Conservation (phyloP, 805 yeast genomes). For the Blastobotrys attinorum region DNA sequence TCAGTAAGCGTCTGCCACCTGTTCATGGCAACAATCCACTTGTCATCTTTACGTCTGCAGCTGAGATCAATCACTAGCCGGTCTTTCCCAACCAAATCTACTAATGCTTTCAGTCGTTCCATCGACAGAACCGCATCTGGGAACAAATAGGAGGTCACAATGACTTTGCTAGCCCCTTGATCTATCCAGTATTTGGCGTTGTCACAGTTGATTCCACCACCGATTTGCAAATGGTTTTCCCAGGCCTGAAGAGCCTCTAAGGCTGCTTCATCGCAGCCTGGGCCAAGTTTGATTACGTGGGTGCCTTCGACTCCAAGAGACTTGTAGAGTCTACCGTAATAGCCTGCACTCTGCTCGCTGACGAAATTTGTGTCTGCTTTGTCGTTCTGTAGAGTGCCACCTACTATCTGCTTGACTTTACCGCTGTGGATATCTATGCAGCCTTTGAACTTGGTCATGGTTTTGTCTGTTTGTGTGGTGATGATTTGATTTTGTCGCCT, state of each 20-base stretch:
- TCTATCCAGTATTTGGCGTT: conserved; percentile 79
- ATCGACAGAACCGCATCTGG: conserved; percentile 49
- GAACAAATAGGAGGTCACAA: conserved; percentile 87
- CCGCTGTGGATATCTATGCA: conserved; percentile 96
- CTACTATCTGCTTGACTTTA: conserved; percentile 93
- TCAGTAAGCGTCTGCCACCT: conserved; percentile 91
- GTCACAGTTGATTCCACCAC: conserved; percentile 78
- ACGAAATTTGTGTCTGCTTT: conserved; percentile 66
- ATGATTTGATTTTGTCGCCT: no score
- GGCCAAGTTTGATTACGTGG: conserved; percentile 90
- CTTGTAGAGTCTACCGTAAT: conserved; percentile 65
- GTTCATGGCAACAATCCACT: conserved; percentile 96
- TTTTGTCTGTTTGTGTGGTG: background rate
- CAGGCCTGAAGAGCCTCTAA: conserved; percentile 62
- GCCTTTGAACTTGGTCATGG: conserved; percentile 83
- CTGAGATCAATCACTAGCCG: conserved; percentile 82
- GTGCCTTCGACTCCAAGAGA: conserved; percentile 58
- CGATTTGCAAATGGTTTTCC: conserved; percentile 73
- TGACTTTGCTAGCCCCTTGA: conserved; percentile 74
- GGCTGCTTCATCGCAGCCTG: conserved; percentile 78
- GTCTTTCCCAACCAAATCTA: conserved; percentile 49
- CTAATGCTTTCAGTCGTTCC: conserved; percentile 45
- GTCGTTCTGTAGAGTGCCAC: conserved; percentile 60
- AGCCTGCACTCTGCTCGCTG: conserved; percentile 62
- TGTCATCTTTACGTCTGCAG: conserved; percentile 49